Base-by-base conservation (phyloP, 345 rosid genomes). In the Hibiscus tridactylites region DNA sequence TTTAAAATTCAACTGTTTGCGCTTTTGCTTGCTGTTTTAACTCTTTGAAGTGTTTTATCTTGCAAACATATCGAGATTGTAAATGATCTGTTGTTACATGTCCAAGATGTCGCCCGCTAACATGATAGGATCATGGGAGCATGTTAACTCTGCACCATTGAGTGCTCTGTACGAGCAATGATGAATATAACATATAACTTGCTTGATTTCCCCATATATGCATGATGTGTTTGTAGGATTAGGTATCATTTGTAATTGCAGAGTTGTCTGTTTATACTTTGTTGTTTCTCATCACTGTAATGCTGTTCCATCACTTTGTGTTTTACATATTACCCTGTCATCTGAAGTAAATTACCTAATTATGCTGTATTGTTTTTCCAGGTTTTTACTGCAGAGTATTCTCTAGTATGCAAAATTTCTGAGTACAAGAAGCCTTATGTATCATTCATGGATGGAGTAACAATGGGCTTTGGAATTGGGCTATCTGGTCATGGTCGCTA, bases 391-490 rank as follows among this genome's bases (percentile, higher is more conserved):
- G 93, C 96, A 56, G 98, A 94, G 79, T 94, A 94, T 81, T 71
- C 86, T 15, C 84, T 94, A 50, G 85, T 94, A 79, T 94, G 98
- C 87, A 94, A 88, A 82, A 94, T 91, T 78, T 77, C 90, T 63
- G 96, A 74, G 44, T 94, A 90, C 84, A 84, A 82, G 79, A 94
- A 94, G 75, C 97, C 98, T 66, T 91, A 91, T 63, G 81, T 91
- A 74, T 85, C 91, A 61, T 76, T 94, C 61, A 94, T 94, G 98
- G 97, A 94, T 85, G 97, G 98, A 70, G 76, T 91, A 71, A 90
- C 97, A 21, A 94, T 91, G 97, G 97, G 98, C 28, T 94, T 90
- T 83, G 97, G 98, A 53, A 50, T 94, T 80, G 97, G 98, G 72
- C 82, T 94, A 58, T 91, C 97, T 68, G 96, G 96, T 69, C 97